Base-by-base conservation (phyloP, 2,329 filamentous ascomycete genomes). In the Botryotinia convoluta region DNA sequence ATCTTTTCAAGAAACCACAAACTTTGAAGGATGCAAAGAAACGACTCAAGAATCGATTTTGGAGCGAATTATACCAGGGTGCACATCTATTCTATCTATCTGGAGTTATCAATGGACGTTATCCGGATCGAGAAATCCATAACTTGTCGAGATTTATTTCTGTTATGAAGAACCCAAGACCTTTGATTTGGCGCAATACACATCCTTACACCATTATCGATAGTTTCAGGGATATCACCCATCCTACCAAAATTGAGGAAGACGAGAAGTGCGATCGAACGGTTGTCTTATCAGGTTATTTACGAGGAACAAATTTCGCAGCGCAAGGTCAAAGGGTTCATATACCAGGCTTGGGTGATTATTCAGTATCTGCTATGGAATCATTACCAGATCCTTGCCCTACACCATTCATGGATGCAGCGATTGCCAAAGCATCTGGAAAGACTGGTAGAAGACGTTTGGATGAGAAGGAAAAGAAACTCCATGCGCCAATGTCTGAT, bases 401-500 rank as follows among this genome's bases (percentile, higher is more conserved):
- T 0, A 99, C 96, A 0, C 96, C 96, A 1, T 91, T 90, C 72
- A 94, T 97, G 86, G 92, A 97, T 79, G 93, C 96, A 82, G 93
- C 93, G 10, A 84, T 95, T 59, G 93, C 93, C 57, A 97, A 97
- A 81, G 89, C 90, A 2, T 91, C 91, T 0, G 95, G 95, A 4
- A 97, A 97, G 82, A 91, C 91, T 48, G 91, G 91, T 59, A 87
- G 94, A 76, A 90, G 91, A 79, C 88, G 95, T 73, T 84, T 99
- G 22, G 96, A 97, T 45, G 96, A 99, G 81, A 99, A 98, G 83
- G 95, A 99, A 81, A 98, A 98, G 84, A 90, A 97, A 78, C 85
- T 99, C 8, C 97, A 98, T 82, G 97, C 96, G 4, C 97, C 96
- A 48, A 98, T 99, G 95, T 97, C 95, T 39, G 96, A 99, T 83